Evolutionary conservation across 495 filamentous ascomycete genomes (phyloP), one percentile per base, ranked within the genome.

Genomic region (Cercophora scortea): DNA sequence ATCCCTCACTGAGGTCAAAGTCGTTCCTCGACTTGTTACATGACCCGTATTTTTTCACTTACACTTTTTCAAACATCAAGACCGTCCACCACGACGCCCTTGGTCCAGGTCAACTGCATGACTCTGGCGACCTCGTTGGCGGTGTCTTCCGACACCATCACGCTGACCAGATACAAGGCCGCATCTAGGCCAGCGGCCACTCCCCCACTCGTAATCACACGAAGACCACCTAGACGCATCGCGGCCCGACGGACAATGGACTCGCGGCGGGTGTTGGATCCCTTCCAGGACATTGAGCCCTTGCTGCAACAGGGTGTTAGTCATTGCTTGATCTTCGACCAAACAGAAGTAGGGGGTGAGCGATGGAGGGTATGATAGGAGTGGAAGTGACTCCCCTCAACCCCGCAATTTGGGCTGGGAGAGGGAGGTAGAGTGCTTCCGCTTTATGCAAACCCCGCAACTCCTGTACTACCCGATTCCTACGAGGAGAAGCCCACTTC

Each of bases 101-200:
- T 85, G 54, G 74, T 74, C 86, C 87, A 90, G 49, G 74, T 73
- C 68, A 86, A 79, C 72, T 89, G 85, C 75, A 88, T 78, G 42
- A 80, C 34, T 45, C 80, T 72, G 32, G 84, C 81, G 42, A 86
- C 82, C 71, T 88, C 83, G 25, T 80, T 74, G 19, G 86, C 85
- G 42, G 77, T 70, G 17, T 87, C 85, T 55, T 83, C 74, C 11
- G 74, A 78, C 17, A 88, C 83, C 64, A 91, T 70, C 49, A 82
- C 81, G 68, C 80, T 84, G 45, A 92, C 84, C 58, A 94, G 70
- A 71, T 90, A 89, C 68, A 90, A 69, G 52, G 80, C 71, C 16
- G 87, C 89, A 73, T 94, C 89, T 33, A 92, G 68, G 54, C 89
- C 89, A 63, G 83, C 81, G 55, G 82, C 84, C 48, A 89, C 73